Conservation (phyloP, 1,284 basidiomycete genomes). For the Trichosporon faecale region DNA sequence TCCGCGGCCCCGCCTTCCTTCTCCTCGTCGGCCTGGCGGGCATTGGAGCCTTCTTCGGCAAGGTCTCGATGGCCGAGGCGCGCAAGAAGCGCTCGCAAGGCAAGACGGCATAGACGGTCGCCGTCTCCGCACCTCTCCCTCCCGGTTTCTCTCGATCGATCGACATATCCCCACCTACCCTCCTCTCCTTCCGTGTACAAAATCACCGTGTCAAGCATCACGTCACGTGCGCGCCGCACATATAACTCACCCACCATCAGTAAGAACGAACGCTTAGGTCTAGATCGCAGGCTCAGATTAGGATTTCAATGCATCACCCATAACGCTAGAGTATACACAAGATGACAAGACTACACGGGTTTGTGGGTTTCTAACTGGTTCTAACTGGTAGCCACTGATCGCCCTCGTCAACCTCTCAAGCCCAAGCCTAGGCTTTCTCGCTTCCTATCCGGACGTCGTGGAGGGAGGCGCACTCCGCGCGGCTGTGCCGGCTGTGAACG, state of each 20-base stretch:
- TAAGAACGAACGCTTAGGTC: neutral
- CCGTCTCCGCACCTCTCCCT: neutral
- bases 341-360: neutral
- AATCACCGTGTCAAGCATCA: neutral
- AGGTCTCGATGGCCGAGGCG: slow-evolving; percentile 71
- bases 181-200: neutral
- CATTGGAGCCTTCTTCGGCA: slow-evolving; percentile 73
- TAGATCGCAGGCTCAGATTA: slow-evolving; percentile 2
- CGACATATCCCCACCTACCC: too few relatives aligned
- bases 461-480: neutral
- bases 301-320: slow-evolving; percentile 5
- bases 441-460: neutral
- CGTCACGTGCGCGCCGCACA: neutral
- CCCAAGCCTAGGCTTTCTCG: neutral
- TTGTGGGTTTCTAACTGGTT: neutral
- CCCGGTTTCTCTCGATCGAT: neutral
- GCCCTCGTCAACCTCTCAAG: neutral
- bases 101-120: slow-evolving; percentile 36
- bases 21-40: slow-evolving; percentile 72
- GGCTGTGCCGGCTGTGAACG: neutral
- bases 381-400: neutral
- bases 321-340: slow-evolving; percentile 1
- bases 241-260: neutral
- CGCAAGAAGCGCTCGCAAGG: slow-evolving; percentile 49
- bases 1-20: slow-evolving; percentile 76